A percentile compares a stretch with the other conserved stretches of the same genome.
phyloP scores from a whole-genome alignment of 768 basidiomycete species.

The Rhodotorula diobovata region DNA sequence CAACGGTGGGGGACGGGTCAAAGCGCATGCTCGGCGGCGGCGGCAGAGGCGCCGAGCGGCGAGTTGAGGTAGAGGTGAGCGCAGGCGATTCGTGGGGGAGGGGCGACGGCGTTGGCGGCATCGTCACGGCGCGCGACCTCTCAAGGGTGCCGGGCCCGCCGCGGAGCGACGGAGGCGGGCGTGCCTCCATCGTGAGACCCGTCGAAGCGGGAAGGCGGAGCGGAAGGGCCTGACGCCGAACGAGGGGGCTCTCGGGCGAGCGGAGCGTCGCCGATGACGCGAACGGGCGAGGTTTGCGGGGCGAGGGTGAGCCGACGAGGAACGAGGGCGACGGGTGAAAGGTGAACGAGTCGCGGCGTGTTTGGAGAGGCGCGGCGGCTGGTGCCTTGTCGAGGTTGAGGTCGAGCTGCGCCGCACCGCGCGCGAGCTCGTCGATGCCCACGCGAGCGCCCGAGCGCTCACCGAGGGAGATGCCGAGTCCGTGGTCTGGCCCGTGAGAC shows the following conservation, averaged over 20 bases:
- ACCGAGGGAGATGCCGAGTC: neutral
- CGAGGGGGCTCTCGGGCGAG: slow-evolving; percentile 2
- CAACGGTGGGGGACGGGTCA: too few relatives aligned
- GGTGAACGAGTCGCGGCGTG: slow-evolving; percentile 26
- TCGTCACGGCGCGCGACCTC: neutral
- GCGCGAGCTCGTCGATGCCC: neutral
- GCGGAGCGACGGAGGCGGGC: too few relatives aligned
- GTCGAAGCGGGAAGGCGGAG: neutral
- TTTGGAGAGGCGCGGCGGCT: neutral
- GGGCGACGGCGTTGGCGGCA: neutral
- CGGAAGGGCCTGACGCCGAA: neutral
- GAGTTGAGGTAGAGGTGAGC: neutral
- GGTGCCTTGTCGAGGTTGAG: neutral
- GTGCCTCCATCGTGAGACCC: too few relatives aligned
- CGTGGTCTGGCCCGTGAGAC: neutral
- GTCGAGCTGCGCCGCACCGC: neutral
- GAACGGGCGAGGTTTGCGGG: neutral
- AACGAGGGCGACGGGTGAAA: slow-evolving; percentile 15
- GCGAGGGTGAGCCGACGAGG: neutral
- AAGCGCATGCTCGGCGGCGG: too few relatives aligned
- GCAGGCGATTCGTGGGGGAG: neutral
- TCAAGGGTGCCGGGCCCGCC: too few relatives aligned
- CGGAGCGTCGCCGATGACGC: slow-evolving; percentile 8
- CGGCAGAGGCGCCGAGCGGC: neutral
- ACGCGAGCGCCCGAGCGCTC: too few relatives aligned